phyloP scores from a whole-genome alignment of 1,284 basidiomycete genomes.

The Coniferiporia weirii region DNA sequence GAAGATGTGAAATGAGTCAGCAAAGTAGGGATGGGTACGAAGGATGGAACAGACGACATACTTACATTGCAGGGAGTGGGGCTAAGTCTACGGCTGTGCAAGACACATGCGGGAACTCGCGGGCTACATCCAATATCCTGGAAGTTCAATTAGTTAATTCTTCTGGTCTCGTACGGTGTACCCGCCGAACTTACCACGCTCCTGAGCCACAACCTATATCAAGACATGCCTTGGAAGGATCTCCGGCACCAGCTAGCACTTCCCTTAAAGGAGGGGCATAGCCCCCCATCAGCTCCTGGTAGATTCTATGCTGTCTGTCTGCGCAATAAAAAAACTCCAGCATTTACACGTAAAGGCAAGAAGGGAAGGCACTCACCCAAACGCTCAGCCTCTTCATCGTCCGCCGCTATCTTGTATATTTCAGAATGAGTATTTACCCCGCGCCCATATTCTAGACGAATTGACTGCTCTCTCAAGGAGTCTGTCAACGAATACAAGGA shows the following conservation, averaged over 20 bases:
- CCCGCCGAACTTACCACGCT: slow-evolving; percentile 48
- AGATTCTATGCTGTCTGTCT: slow-evolving; percentile 67
- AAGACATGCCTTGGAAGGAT: slow-evolving; percentile 47
- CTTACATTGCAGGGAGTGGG: slow-evolving; percentile 66
- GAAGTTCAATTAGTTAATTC: slow-evolving; percentile 16
- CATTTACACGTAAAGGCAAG: background rate
- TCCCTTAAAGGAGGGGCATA: slow-evolving; percentile 35
- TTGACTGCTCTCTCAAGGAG: slow-evolving; percentile 53
- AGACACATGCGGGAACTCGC: slow-evolving; percentile 62
- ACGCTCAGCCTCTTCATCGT: slow-evolving; percentile 66
- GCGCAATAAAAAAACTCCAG: slow-evolving; percentile 8
- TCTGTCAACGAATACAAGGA: slow-evolving; percentile 66
- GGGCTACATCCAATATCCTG: slow-evolving; percentile 71
- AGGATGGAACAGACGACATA: slow-evolving; percentile 10
- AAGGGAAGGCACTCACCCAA: slow-evolving; percentile 42
- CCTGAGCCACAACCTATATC: slow-evolving; percentile 78
- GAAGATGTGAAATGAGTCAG: background rate
- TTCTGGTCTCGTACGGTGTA: slow-evolving; percentile 3
- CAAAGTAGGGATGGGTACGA: background rate
- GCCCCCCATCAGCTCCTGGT: slow-evolving; percentile 53
- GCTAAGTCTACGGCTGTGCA: slow-evolving; percentile 73
- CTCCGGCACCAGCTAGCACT: slow-evolving; percentile 15
- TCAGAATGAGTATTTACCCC: slow-evolving; percentile 72
- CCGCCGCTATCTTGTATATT: slow-evolving; percentile 68
- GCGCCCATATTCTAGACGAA: slow-evolving; percentile 62